These are phyloP conservation scores for Podaxis sp. DNA, from an alignment of 768 basidiomycete genomes.

Conservation along the genomic window DNA sequence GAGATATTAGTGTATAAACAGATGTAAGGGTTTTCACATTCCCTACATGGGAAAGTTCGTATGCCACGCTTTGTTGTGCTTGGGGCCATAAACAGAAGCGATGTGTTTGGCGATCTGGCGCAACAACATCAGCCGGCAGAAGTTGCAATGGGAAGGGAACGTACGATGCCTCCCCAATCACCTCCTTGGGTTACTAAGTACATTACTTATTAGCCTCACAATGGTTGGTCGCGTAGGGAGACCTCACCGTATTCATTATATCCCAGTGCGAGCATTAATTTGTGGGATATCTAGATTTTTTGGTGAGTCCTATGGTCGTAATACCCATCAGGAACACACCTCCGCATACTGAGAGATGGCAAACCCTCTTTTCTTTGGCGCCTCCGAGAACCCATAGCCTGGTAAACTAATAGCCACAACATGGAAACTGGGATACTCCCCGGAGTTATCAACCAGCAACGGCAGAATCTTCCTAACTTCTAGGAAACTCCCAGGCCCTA, in stretches of 20 bases:
- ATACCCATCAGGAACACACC: conserved; percentile 21
- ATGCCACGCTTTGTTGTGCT: conserved; percentile 47
- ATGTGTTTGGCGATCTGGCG: conserved; percentile 23
- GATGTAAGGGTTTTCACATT: conserved; percentile 21
- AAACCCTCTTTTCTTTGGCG: conserved; percentile 48
- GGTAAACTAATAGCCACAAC: conserved; percentile 59
- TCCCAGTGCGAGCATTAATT: conserved; percentile 44
- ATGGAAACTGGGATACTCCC: conserved; percentile 51
- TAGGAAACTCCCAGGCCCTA: conserved; percentile 58
- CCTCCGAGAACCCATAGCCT: conserved; percentile 59
- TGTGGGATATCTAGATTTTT: conserved; percentile 34
- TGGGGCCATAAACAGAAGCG: conserved; percentile 25
- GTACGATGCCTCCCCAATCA: conserved; percentile 19
- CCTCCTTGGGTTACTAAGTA: conserved; percentile 25
- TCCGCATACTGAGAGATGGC: conserved; percentile 45
- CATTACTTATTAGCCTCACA: not conserved
- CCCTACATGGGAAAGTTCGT: conserved; percentile 33
- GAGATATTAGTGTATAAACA: not conserved
- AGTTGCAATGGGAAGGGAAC: not conserved
- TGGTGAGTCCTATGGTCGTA: not conserved
- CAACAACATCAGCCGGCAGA: not conserved
- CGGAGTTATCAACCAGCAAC: conserved; percentile 37
- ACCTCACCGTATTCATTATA: conserved; percentile 41
- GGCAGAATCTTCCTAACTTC: conserved; percentile 59
- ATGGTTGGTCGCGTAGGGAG: not conserved